Base-by-base conservation (phyloP, 2,329 filamentous ascomycete genomes). In the Xylaria polymorpha region DNA sequence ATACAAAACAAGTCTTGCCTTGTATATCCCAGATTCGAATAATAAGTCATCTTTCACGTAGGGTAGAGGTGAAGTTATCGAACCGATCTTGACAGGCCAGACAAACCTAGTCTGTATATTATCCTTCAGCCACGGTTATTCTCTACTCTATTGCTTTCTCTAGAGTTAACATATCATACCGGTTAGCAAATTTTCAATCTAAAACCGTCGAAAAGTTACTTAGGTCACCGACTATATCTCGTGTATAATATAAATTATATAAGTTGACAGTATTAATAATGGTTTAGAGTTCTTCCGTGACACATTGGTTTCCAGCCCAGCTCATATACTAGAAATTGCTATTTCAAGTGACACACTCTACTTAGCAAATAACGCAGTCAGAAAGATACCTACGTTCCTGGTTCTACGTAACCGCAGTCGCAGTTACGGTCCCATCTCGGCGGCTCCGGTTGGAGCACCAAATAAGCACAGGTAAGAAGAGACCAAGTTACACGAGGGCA, bases 1-100 rank as follows among this genome's bases (percentile, higher is more conserved):
- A 69, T 70, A 77, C 74, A 71, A 74, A 70, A 68, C 71, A 70
- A 32, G 39, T 46, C 35, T 55, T 35, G 71, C 61, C 58, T 68
- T 61, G 66, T 65, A 57, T 59, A 73, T 61, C 58, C 71, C 64
- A 70, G 67, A 71, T 67, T 67, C 68, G 70, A 70, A 72, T 74
- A 66, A 69, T 71, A 69, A 71, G 67, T 62, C 67, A 70, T 67
- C 67, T 72, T 72, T 61, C 46, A 62, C 67, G 70, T 67, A 69
- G 67, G 69, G 70, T 73, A 70, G n/a, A 58, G 57, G 68, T 73
- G 67, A 68, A 41, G 66, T 67, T 67, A 60, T 57, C 67, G 68
- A 71, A 69, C 61, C 61, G 69, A 51, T 72, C 57, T 72, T 70
- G 14, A 58, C 57, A 58, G 61, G 70, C 41, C 64, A 64, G 53